Evolutionary conservation across 805 yeast species (phyloP), one percentile per base, ranked within the genome.

Genomic region (Cyberlindnera misumaiensis): DNA sequence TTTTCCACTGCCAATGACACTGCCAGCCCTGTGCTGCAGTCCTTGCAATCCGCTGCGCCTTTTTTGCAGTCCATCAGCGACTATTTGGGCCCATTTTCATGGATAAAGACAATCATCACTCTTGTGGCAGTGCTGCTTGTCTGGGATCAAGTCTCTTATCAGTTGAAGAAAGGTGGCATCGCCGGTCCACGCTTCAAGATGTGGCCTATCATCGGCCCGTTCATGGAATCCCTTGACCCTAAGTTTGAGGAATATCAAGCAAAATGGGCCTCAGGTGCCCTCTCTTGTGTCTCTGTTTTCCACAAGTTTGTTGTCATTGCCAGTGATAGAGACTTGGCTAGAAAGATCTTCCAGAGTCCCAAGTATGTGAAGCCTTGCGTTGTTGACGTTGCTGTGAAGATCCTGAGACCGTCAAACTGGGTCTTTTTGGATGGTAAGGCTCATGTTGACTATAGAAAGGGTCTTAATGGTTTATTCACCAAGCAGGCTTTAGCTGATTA

Each of bases 261-360:
- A 35, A 93, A 93, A 62, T 93, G 98, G 98, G 78, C 75, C 53
- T 80, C 93, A 6, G 98, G 98, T 45, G 93, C 90, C 11, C 70
- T 93, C 40, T 83, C 95, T 11, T 93, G 98, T 70, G 98, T 93
- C 34, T 89, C 97, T 3, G 93, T 93, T 45, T 93, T 93, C 73
- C 98, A 93, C 70, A 93, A 93, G 67, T 90, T 90, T 56, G 98
- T 93, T 30, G 94, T 93, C 36, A 86, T 90, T 62, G 96, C 96
- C 7, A 80, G 93, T 11, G 72, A 80, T 20, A 79, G 96, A 57
- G 96, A 88, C 51, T 68, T 89, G 44, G 83, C 96, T 24, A 77
- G 97, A 60, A 89, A 89, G 55, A 77, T 88, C 44, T 72, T 90
- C 53, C 80, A 77, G 56, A 78, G 95, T 14, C 95, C 96, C 29